A percentile compares a stretch with the other conserved stretches of the same genome.
Evolutionary conservation across 2,329 filamentous ascomycete genomes (phyloP).

Genomic region (Fusarium phyllophilum): DNA sequence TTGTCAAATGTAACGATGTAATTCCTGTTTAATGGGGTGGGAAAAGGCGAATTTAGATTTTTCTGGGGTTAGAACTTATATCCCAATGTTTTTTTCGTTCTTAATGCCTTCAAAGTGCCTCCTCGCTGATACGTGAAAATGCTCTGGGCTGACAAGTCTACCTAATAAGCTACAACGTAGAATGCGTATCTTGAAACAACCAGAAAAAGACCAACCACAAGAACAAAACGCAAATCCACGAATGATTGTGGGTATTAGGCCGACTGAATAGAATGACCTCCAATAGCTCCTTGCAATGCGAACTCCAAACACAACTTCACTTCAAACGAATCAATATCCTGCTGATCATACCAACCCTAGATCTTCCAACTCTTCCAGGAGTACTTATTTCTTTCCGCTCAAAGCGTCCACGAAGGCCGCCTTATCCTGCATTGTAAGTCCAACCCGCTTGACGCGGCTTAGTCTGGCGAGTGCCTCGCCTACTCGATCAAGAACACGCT

Average conservation of each 20-base stretch:
- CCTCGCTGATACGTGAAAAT: not conserved
- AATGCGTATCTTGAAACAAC: not conserved
- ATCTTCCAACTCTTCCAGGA: not conserved
- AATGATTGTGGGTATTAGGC: slow-evolving; percentile 23
- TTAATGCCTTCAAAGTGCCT: not conserved
- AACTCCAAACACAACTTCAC: slow-evolving; percentile 15
- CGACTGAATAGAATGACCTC: slow-evolving; percentile 20
- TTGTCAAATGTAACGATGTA: slow-evolving; percentile 34
- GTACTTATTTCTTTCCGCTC: slow-evolving; percentile 50
- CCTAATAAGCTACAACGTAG: slow-evolving; percentile 8
- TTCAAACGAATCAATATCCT: not conserved
- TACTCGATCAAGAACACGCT: slow-evolving; percentile 78
- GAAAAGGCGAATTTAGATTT: slow-evolving; percentile 45
- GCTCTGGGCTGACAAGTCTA: slow-evolving; percentile 19
- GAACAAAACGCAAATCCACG: slow-evolving; percentile 6
- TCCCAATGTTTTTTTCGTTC: slow-evolving; percentile 26
- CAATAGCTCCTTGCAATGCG: slow-evolving; percentile 42
- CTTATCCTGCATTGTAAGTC: slow-evolving; percentile 85
- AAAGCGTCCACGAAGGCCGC: slow-evolving; percentile 80
- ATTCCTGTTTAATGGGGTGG: slow-evolving; percentile 39
- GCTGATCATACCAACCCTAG: not conserved
- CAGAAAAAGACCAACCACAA: not conserved
- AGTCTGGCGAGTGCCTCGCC: slow-evolving; percentile 88
- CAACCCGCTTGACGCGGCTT: slow-evolving; percentile 88
- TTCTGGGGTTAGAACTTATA: slow-evolving; percentile 29